Percentiles rank a stretch among this genome's conserved stretches.
Conservation (phyloP, 2,329 filamentous ascomycete genomes). For the Leptographium procerum region DNA sequence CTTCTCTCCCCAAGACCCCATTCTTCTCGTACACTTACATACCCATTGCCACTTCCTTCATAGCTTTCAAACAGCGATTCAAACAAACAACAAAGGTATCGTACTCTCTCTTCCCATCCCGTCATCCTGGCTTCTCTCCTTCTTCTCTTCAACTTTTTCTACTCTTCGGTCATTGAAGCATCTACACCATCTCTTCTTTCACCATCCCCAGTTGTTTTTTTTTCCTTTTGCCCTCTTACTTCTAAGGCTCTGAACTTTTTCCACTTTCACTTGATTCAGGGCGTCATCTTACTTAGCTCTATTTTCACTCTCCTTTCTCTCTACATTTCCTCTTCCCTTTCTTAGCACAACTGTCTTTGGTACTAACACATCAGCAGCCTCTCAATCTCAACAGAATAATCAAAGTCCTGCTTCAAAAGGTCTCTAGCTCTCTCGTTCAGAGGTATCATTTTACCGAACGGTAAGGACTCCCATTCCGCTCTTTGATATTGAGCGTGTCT, state of each 20-base stretch:
- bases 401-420: not conserved
- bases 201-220: not conserved
- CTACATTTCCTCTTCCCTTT: not conserved
- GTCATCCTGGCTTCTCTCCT: not conserved
- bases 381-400: not conserved
- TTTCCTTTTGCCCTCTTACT: not conserved
- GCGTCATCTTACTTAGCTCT: not conserved
- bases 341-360: not conserved
- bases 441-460: not conserved
- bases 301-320: not conserved
- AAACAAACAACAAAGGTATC: not conserved
- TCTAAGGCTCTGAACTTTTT: not conserved
- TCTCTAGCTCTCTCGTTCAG: constrained; percentile 12
- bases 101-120: not conserved
- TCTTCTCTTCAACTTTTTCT: constrained; percentile 6
- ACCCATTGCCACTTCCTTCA: not conserved
- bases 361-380: not conserved
- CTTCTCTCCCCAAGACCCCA: not conserved
- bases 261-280: not conserved
- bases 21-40: not conserved
- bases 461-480: not conserved
- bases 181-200: constrained; percentile 7
- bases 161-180: constrained; percentile 13
- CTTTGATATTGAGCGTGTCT: not conserved
- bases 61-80: not conserved